phyloP scores from a whole-genome alignment of 2,329 filamentous ascomycete genomes.

The Tricladium varicosporioides region DNA sequence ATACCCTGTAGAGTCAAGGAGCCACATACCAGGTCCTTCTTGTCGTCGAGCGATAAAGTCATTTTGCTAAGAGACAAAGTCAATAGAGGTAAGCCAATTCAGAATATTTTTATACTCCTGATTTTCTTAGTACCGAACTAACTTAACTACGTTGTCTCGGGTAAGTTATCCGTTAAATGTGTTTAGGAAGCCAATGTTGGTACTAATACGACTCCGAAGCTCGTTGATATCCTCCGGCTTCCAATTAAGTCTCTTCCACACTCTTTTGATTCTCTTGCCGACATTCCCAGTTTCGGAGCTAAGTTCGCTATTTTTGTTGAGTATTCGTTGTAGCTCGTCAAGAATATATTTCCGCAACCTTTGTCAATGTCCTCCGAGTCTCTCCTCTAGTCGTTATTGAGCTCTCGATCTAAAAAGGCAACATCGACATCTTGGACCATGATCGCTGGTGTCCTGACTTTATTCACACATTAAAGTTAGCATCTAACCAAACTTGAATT shows the following conservation, averaged over 20 bases:
- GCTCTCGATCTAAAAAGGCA: too few species aligned
- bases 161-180: conserved; percentile 10
- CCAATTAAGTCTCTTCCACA: conserved; percentile 31
- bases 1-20: too few species aligned
- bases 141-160: conserved; percentile 9
- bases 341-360: too few species aligned
- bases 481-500: too few species aligned
- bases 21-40: too few species aligned
- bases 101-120: conserved; percentile 22
- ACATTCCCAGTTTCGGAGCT: conserved; percentile 4
- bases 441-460: too few species aligned
- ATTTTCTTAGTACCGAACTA: conserved; percentile 12
- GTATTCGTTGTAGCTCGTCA: conserved; percentile 10
- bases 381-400: too few species aligned
- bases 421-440: too few species aligned
- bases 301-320: conserved; percentile 17
- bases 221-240: conserved; percentile 25
- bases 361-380: too few species aligned
- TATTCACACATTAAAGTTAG: too few species aligned
- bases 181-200: conserved; percentile 30
- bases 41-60: too few species aligned
- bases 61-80: conserved; percentile 33
- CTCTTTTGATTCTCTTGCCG: conserved; percentile 15
- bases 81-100: conserved; percentile 37
- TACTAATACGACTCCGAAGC: conserved; percentile 23